phyloP scores from a whole-genome alignment of 106 monocot species.

The Xerophyta viscosa region DNA sequence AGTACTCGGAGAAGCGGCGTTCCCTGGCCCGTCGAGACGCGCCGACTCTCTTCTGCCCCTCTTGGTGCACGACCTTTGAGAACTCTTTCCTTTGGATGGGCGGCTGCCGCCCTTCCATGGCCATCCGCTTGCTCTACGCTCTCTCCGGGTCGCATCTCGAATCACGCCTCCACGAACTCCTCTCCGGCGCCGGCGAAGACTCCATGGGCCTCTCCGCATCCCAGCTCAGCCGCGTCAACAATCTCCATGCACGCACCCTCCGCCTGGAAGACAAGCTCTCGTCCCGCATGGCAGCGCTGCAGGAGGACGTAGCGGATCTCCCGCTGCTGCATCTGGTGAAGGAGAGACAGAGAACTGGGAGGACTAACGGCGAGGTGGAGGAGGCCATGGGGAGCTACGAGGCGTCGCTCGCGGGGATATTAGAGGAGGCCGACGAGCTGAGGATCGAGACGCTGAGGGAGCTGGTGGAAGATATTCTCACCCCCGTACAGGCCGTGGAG shows the following conservation, averaged over 20 bases:
- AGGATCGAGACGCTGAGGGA: conserved; percentile 3
- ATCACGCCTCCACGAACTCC: not conserved
- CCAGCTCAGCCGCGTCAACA: not conserved
- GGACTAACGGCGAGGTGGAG: not conserved
- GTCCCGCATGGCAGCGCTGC: not conserved
- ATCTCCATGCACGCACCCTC: not conserved
- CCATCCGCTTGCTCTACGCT: conserved; percentile 1
- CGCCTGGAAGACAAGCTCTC: not conserved
- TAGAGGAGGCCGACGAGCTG: conserved; percentile 4
- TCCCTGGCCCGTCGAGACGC: not conserved
- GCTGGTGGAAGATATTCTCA: not conserved
- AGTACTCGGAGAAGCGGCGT: not conserved
- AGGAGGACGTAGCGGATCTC: not conserved
- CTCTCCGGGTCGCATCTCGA: not conserved
- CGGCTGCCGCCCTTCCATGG: conserved; percentile 1
- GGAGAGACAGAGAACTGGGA: not conserved
- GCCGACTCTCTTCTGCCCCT: not conserved
- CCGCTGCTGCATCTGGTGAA: not conserved
- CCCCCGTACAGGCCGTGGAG: conserved; percentile 1
- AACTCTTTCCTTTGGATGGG: conserved; percentile 2
- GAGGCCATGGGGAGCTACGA: not conserved
- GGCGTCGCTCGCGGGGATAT: not conserved
- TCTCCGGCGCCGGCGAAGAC: not conserved
- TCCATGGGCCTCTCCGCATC: not conserved
- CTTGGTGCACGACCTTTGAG: not conserved